These are phyloP conservation scores for Dimocarpus longan DNA, from an alignment of 345 rosid genomes.

Conservation along the genomic window DNA sequence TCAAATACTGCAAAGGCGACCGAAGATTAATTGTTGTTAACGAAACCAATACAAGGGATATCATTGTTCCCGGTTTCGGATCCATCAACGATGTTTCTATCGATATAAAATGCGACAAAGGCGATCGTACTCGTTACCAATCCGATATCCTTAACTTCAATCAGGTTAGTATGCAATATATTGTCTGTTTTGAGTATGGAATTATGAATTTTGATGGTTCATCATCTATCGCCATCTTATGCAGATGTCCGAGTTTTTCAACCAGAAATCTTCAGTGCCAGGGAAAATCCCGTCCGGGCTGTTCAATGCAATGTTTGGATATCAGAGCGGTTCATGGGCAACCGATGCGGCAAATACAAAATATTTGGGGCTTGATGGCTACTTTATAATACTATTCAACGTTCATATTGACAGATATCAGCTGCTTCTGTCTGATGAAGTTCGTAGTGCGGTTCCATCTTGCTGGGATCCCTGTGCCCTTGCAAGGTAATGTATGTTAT, in stretches of 20 bases:
- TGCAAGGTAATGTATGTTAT: slow-evolving; percentile 51
- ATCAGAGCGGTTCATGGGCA: slow-evolving; percentile 73
- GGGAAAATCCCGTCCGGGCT: slow-evolving; percentile 87
- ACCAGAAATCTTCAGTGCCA: slow-evolving; percentile 52
- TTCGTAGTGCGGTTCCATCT: slow-evolving; percentile 71
- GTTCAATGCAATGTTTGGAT: slow-evolving; percentile 80
- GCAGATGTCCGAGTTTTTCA: slow-evolving; percentile 91
- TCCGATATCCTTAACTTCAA: slow-evolving; percentile 82
- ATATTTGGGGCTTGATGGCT: slow-evolving; percentile 73
- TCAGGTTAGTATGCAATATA: slow-evolving; percentile 42
- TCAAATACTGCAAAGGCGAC: slow-evolving; percentile 78
- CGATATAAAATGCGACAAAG: slow-evolving; percentile 84
- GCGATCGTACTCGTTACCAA: slow-evolving; percentile 75
- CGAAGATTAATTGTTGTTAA: slow-evolving; percentile 60
- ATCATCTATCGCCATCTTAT: not conserved
- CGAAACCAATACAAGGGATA: slow-evolving; percentile 50
- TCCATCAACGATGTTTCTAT: slow-evolving; percentile 50
- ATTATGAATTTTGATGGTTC: not conserved
- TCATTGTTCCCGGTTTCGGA: slow-evolving; percentile 69
- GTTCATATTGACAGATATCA: slow-evolving; percentile 72
- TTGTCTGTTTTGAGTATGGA: not conserved
- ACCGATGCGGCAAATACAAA: slow-evolving; percentile 69
- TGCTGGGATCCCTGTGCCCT: slow-evolving; percentile 78
- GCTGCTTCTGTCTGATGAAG: slow-evolving; percentile 63
- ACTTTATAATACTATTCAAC: slow-evolving; percentile 52